phyloP scores from a whole-genome alignment of 2,329 filamentous ascomycete genomes.

The Apiospora saccharicola region DNA sequence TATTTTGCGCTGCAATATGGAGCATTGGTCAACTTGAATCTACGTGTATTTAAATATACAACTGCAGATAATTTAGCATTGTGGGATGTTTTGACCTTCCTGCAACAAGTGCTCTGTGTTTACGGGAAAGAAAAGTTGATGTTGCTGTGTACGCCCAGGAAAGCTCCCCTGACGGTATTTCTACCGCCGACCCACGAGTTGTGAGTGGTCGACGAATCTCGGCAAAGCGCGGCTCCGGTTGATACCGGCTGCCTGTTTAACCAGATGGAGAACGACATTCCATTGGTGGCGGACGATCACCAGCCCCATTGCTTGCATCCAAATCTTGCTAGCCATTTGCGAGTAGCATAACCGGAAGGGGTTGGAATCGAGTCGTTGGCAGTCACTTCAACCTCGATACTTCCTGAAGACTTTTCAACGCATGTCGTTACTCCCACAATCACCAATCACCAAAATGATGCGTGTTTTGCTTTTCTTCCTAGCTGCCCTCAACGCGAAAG shows the following conservation, averaged over 20 bases:
- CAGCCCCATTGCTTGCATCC: background rate
- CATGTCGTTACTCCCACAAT: background rate
- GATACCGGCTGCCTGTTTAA: background rate
- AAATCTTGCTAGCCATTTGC: background rate
- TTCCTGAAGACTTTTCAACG: background rate
- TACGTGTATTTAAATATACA: background rate
- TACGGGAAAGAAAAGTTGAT: background rate
- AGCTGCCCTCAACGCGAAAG: slow-evolving; percentile 29
- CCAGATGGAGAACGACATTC: background rate
- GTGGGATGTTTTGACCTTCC: too few relatives aligned
- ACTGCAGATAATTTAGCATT: background rate
- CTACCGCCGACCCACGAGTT: background rate
- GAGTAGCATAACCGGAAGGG: background rate
- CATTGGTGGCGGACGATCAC: background rate
- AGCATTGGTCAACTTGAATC: background rate
- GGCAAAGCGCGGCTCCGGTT: background rate
- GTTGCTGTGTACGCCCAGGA: background rate
- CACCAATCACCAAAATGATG: background rate
- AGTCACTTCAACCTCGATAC: too few relatives aligned
- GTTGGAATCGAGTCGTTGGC: background rate
- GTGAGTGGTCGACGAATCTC: background rate
- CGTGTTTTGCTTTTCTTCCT: slow-evolving; percentile 25
- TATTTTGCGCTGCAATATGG: background rate
- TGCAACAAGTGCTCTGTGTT: background rate
- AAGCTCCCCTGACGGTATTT: background rate